A percentile compares a stretch with the other conserved stretches of the same genome.
These are phyloP conservation scores for Geranium incanum DNA, from an alignment of 441 rosid genomes.

Conservation along the genomic window DNA sequence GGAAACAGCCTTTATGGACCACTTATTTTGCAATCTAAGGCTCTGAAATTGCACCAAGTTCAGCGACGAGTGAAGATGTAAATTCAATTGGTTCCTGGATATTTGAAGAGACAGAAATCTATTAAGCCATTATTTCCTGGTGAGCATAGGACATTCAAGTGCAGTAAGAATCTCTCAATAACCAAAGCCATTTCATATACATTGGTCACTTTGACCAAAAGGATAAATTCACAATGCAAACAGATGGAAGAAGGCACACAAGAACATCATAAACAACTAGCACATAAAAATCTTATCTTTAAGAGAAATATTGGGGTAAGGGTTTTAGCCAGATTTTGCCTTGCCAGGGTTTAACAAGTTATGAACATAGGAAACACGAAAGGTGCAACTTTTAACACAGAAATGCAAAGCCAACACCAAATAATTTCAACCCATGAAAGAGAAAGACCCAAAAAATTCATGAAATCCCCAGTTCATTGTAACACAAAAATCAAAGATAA, in stretches of 20 bases:
- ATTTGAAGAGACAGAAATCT: conserved; percentile 11
- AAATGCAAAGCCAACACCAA: not conserved
- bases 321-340: conserved; percentile 1
- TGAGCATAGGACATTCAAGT: not conserved
- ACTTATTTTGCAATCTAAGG: conserved; percentile 40
- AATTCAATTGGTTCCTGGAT: conserved; percentile 36
- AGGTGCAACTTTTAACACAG: not conserved
- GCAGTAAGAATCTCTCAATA: not conserved
- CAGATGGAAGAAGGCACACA: too few species aligned
- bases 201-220: not conserved
- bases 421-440: conserved; percentile 3
- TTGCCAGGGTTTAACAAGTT: not conserved
- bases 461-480: not conserved
- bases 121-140: not conserved
- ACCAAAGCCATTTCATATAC: conserved; percentile 2
- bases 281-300: not conserved
- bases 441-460: not conserved
- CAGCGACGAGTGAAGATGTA: conserved; percentile 27
- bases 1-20: conserved; percentile 38
- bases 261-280: not conserved
- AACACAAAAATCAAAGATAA: not conserved
- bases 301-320: not conserved
- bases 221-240: not conserved
- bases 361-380: not conserved
- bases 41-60: conserved; percentile 38